These are phyloP conservation scores for Tylopilus balloui DNA, from an alignment of 768 basidiomycete species.

Conservation along the genomic window DNA sequence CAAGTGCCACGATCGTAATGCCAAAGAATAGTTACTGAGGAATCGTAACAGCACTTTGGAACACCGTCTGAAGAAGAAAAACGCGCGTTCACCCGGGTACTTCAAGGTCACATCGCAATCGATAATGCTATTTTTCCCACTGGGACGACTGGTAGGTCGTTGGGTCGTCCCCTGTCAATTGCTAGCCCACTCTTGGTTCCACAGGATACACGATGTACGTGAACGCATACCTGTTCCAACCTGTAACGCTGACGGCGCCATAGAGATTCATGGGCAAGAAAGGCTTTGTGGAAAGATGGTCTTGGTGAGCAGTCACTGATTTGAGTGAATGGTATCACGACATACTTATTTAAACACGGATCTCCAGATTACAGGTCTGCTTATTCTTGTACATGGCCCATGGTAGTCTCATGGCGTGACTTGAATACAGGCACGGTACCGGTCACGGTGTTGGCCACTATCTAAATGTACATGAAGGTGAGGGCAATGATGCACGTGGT, in stretches of 20 bases:
- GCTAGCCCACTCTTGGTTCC: not conserved
- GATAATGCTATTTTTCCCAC: conserved; percentile 80
- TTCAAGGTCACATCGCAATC: conserved; percentile 88
- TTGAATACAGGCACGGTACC: conserved; percentile 67
- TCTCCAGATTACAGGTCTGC: conserved; percentile 53
- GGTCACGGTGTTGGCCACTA: conserved; percentile 95
- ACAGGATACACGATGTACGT: conserved; percentile 55
- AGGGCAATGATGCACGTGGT: not conserved
- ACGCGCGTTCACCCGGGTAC: conserved; percentile 84
- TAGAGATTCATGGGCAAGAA: conserved; percentile 79
- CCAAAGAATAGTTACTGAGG: not conserved
- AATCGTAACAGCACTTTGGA: conserved; percentile 72
- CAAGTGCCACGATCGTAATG: conserved; percentile 29
- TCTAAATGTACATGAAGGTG: conserved; percentile 87
- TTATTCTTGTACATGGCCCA: not conserved
- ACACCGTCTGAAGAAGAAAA: conserved; percentile 78
- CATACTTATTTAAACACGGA: not conserved
- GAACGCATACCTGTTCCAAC: not conserved
- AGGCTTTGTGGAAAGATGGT: conserved; percentile 81
- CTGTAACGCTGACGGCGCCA: not conserved
- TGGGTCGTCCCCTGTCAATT: not conserved
- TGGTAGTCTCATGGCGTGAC: conserved; percentile 4
- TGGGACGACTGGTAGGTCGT: conserved; percentile 62
- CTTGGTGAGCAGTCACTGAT: conserved; percentile 48
- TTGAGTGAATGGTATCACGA: not conserved